A percentile compares a stretch with the other conserved stretches of the same genome.
phyloP scores from a whole-genome alignment of 2,329 filamentous ascomycete species.

The Alternaria ethzedia region DNA sequence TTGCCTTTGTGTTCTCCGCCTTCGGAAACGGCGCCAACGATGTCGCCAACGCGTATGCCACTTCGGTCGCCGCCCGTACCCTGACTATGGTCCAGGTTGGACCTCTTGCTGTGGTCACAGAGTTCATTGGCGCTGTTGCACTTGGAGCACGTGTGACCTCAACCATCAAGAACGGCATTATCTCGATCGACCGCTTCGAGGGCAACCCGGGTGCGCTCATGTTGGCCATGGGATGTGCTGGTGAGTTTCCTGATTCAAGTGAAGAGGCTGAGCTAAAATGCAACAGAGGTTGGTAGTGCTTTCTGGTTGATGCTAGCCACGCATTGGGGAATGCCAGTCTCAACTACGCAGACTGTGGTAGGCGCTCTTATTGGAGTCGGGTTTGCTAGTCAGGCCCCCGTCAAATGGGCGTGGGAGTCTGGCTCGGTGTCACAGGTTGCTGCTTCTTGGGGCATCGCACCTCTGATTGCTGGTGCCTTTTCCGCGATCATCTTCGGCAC shows the following conservation, averaged over 20 bases:
- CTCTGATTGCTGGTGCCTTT: slow-evolving; percentile 56
- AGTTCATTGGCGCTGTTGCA: slow-evolving; percentile 61
- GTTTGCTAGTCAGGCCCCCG: slow-evolving; percentile 50
- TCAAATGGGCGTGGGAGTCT: slow-evolving; percentile 34
- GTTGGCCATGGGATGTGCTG: slow-evolving; percentile 65
- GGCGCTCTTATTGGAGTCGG: slow-evolving; percentile 67
- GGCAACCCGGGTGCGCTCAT: slow-evolving; percentile 60
- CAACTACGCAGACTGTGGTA: slow-evolving; percentile 67
- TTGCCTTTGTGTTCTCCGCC: slow-evolving; percentile 46
- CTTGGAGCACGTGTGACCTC: slow-evolving; percentile 63
- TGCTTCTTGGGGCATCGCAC: slow-evolving; percentile 58
- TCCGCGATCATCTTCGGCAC: slow-evolving; percentile 58
- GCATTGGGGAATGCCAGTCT: slow-evolving; percentile 61
- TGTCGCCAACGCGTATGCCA: slow-evolving; percentile 63
- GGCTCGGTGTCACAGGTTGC: slow-evolving; percentile 43
- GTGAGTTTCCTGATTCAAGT: slow-evolving; percentile 61
- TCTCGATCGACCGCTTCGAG: slow-evolving; percentile 58
- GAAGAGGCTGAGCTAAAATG: neutral
- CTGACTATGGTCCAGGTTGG: slow-evolving; percentile 61
- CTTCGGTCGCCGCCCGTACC: slow-evolving; percentile 56
- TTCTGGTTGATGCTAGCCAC: slow-evolving; percentile 9
- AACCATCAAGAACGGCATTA: slow-evolving; percentile 67
- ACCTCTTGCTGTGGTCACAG: slow-evolving; percentile 56
- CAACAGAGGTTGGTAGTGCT: slow-evolving; percentile 31
- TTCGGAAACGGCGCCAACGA: slow-evolving; percentile 56